Base-by-base conservation (phyloP, 352 stramenopile genomes). In the Globisporangium spiculum region DNA sequence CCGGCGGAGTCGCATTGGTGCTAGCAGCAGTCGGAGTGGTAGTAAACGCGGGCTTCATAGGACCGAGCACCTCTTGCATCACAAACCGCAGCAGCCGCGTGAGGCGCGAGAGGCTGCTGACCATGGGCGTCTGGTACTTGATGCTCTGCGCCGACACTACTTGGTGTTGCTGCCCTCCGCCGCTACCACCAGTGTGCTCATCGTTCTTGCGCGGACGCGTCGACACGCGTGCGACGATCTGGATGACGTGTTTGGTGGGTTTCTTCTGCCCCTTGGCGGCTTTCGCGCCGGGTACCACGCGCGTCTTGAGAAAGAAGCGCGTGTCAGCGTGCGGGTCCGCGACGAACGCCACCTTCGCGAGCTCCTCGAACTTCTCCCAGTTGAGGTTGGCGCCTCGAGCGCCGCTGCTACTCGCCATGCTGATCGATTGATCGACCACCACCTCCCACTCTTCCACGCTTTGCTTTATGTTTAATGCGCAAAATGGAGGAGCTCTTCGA, bases 351-450 rank as follows among this genome's bases (percentile, higher is more conserved):
- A 87, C 75, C 68, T 91, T 91, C 3, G 78, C 76, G 65, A 85
- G 74, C 77, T 89, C 83, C 68, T 93, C 85, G 60, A 91, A 91
- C 55, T 73, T 74, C 46, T 91, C 85, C 85, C 85, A 91, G 60
- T 66, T 69, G 65, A 84, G 61, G 32, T 71, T 79, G 18, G 12
- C 22, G 36, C 66, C 66, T 38, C 65, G 64, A 46, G 41, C 54
- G 52, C 30, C 32, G 58, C 57, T 61, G 36, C 38, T 27, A n/a
- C 27, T 65, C 46, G 60, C 34, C 55, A 52, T 63, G 41, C 41
- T 16, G 41, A 22, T 50, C 41, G 41, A n/a, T 48, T 10, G 41
- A 48, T 48, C 41, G 18, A 46, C 20, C 38, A 46, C 38, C 14
- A 38, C 32, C 41, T 6, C 41, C 22, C 41, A 16, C 16, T 50